Evolutionary conservation across 2,329 filamentous ascomycete species (phyloP), one percentile per base, ranked within the genome.

Genomic region (Fusarium agapanthi): DNA sequence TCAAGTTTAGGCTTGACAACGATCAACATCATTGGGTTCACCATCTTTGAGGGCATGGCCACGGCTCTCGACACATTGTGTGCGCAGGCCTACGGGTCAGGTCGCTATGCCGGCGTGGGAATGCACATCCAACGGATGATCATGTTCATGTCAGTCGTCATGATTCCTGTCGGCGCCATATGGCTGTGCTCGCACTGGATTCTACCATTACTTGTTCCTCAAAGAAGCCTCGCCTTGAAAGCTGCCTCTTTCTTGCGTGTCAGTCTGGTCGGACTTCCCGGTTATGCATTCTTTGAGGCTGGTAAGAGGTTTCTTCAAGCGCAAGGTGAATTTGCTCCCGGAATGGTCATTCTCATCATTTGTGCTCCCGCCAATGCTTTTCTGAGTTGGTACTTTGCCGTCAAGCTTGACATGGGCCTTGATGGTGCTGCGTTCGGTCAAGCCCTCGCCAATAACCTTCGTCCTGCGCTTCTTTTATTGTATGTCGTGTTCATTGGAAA

Each of bases 231-330:
- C 15, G 86, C 86, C 7, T 76, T 83, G 41, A 83, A 85, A 69
- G 87, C 87, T 1, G 86, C 82, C 77, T 22, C 78, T 80, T 89
- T 88, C 68, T 74, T 89, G 50, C 81, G 83, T 11, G 81, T 86
- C 34, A 83, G 86, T 55, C 79, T 88, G 5, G 77, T 87, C 15
- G 86, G 87, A 2, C 79, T 87, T 5, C 87, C 87, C 1, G 87
- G 86, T 7, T 89, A 88, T 61, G 86, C 85, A 4, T 82, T 83
- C 24, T 89, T 89, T 53, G 87, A 89, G 68, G 85, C 86, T 1
- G 83, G 85, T 10, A 89, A 89, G 77, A 81, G 87, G 7, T 89
- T 88, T 67, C 83, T 88, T 10, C 87, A 89, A 73, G 86, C 87
- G 0, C 87, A 89, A 68, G 87, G 87, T 5, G 80, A 86, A 34